Base-by-base conservation (phyloP, 2,329 filamentous ascomycete species). In the Fusarium chlamydosporum region DNA sequence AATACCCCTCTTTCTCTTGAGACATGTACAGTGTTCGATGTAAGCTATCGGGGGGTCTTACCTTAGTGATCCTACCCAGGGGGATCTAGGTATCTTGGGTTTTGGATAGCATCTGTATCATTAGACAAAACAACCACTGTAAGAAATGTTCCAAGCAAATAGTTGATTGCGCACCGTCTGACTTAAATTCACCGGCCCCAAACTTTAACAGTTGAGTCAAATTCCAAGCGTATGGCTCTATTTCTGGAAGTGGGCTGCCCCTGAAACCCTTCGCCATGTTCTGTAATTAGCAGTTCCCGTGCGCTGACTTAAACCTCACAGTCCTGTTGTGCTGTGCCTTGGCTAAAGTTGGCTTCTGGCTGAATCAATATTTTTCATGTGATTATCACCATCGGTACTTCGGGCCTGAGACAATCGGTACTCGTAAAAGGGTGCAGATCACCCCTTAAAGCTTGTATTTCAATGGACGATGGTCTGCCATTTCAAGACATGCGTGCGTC, bases 401-500 rank as follows among this genome's bases (percentile, higher is more conserved):
- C 53, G 53, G 67, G 41, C 56, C 52, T 64, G 31, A 68, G 47
- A 61, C 51, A 31, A 26, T 37, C 58, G 54, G 58, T 70, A 70
- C 67, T 68, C 60, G 40, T 5, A 13, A 47, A 60, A 56, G 37
- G 18, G 51, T 56, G 67, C 37, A 34, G 20, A 16, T 20, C 53
- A n/a, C 67, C 45, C 50, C 41, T 48, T 42, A 54, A 45, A 53
- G 12, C 37, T 61, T 70, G 67, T 70, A 70, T 46, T 65, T 48
- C 34, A 31, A 42, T 40, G 33, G 35, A 45, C 37, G n/a, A 65
- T 47, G 61, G 65, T 40, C 40, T 56, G 67, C 54, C 57, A 56
- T 55, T 42, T 34, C 34, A 31, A 64, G 63, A 70, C 58, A 65
- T 31, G 67, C 43, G 42, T 70, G 67, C 67, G 67, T 70, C 67